Evolutionary conservation across 225 moss, liverwort and hornwort genomes (phyloP), one percentile per base, ranked within the genome.

Genomic region (Bryoerythrophyllum caledonicum): DNA sequence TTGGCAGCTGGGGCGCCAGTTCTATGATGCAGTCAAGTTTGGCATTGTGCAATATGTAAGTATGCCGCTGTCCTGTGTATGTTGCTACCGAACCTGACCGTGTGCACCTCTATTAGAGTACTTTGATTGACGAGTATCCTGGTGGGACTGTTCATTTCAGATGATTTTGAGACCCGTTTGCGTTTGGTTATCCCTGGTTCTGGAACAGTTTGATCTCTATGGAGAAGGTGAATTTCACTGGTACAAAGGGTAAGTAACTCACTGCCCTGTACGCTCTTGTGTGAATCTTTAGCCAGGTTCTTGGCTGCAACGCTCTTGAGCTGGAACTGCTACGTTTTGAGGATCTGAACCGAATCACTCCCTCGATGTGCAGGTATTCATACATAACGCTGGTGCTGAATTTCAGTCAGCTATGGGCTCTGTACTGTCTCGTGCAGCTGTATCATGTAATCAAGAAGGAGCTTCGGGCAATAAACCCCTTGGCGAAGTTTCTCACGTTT

Each of bases 41-140:
- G 99, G 99, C 48, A 95, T 95, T 74, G 95, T 99, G 69, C 99
- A 99, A 86, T 95, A 93, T 82, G 96, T 94, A 68, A 87, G 94
- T 82, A 10, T 60, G 21, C 38, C 8, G 38, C 65, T 28, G 13
- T 14, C 28, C 43, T 46, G 60, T 44, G 8, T 30, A 44, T 72
- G 19, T 28, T 28, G 55, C 34, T 23, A 37, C 37, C 20, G 10
- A 60, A 28, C 20, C 16, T 71, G 58, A 14, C 20, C 7, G 40
- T 44, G 51, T 43, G 30, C 25, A 53, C 43, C 20, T 16, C 15
- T n/a, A 5, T n/a, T n/a, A n/a, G n/a, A n/a, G 20, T 21, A 41
- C 41, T 63, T 57, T 68, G 51, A 73, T 67, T 72, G 35, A 63
- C 63, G 20, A 68, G 23, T 71, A 34, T 53, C 16, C 24, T 63